phyloP scores from a whole-genome alignment of 768 basidiomycete genomes.

The Udeniomyces megalosporus region DNA sequence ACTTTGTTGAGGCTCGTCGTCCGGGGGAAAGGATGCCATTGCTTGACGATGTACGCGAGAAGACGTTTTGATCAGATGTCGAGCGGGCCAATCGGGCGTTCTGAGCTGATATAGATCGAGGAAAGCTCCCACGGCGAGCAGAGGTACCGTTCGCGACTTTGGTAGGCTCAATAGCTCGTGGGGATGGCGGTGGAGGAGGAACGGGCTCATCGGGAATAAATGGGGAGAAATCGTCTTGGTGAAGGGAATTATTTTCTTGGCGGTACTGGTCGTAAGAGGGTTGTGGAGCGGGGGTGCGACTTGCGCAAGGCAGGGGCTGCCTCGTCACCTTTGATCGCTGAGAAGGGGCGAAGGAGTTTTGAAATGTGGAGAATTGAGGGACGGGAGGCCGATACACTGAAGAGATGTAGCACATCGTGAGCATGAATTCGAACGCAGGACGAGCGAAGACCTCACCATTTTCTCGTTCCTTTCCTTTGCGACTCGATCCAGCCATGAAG shows the following conservation, averaged over 20 bases:
- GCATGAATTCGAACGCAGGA: no score
- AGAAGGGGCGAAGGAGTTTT: slow-evolving; percentile 3
- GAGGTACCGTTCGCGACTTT: neutral
- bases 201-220: neutral
- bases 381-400: neutral
- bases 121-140: no score
- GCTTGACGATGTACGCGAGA: no score
- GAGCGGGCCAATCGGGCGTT: no score
- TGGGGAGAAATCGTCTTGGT: neutral
- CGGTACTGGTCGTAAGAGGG: neutral
- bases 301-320: neutral
- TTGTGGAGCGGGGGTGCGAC: neutral
- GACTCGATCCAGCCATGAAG: neutral
- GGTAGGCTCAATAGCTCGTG: neutral
- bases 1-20: no score
- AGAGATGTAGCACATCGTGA: no score
- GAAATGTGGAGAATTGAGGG: neutral
- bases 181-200: neutral
- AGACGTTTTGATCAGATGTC: no score
- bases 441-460: neutral
- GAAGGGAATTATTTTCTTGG: no score
- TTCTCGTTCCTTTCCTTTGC: neutral
- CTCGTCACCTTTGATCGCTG: no score
- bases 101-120: no score
- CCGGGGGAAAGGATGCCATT: no score